These are phyloP conservation scores for Trichosporon coremiiforme DNA, from an alignment of 1,284 basidiomycete species.

Conservation along the genomic window DNA sequence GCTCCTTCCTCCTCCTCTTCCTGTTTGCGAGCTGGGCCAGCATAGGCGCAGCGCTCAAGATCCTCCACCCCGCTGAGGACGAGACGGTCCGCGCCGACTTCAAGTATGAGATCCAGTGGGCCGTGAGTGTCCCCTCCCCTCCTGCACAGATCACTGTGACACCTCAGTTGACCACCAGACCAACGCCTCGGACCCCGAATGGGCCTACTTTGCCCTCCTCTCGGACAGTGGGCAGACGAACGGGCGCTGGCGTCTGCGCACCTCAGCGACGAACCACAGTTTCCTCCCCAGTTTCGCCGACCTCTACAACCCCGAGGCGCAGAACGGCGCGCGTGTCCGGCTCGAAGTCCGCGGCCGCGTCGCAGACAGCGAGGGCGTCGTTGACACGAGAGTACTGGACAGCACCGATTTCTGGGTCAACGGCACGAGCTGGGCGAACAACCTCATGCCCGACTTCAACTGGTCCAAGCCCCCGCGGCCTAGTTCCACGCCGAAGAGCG, in stretches of 20 bases:
- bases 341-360: not conserved
- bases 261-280: not conserved
- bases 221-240: not conserved
- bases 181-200: not conserved
- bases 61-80: not conserved
- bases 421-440: slow-evolving; percentile 2
- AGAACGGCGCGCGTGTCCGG: not conserved
- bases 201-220: not conserved
- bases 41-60: not conserved
- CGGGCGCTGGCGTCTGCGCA: not conserved
- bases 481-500: not conserved
- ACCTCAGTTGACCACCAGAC: not conserved
- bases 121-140: not conserved
- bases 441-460: not conserved
- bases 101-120: not conserved
- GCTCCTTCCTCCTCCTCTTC: not conserved
- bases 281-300: not conserved
- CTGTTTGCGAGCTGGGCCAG: not conserved
- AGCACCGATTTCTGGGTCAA: not conserved
- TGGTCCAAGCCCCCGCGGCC: not conserved
- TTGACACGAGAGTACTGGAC: not conserved
- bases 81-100: slow-evolving; percentile 10
- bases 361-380: not conserved
- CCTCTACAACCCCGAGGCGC: not conserved
- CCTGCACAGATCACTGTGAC: no score